Conservation (phyloP, 2,329 filamentous ascomycete genomes). For the Ophidiomyces ophidiicola region DNA sequence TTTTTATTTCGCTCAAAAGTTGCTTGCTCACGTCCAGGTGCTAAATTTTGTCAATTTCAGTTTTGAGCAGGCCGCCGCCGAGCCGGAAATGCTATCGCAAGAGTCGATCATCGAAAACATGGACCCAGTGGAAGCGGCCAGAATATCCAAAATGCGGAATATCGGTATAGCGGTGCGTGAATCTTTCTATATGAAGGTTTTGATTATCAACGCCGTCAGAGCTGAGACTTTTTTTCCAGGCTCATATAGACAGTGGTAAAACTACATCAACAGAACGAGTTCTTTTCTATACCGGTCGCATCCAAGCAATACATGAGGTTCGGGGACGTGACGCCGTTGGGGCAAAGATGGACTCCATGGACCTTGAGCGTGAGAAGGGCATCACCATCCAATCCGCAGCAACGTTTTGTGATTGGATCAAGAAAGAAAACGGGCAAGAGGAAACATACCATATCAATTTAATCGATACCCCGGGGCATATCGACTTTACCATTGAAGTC, state of each 20-base stretch:
- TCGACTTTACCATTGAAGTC: slow-evolving; percentile 98
- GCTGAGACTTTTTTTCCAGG: slow-evolving; percentile 26
- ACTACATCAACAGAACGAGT: slow-evolving; percentile 94
- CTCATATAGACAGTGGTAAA: slow-evolving; percentile 97
- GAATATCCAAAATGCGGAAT: slow-evolving; percentile 74
- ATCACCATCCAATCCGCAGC: slow-evolving; percentile 98
- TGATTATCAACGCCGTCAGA: not conserved
- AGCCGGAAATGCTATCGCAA: slow-evolving; percentile 47
- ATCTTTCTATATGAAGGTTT: slow-evolving; percentile 3
- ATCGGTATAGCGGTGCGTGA: slow-evolving; percentile 82
- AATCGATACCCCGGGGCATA: slow-evolving; percentile 96
- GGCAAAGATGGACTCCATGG: slow-evolving; percentile 99
- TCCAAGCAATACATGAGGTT: slow-evolving; percentile 94
- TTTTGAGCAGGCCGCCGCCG: slow-evolving; percentile 45
- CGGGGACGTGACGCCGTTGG: slow-evolving; percentile 78
- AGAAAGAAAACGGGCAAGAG: slow-evolving; percentile 69
- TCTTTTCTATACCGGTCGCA: slow-evolving; percentile 93
- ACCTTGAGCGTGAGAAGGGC: slow-evolving; percentile 92
- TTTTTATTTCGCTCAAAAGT: not conserved
- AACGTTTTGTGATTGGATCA: slow-evolving; percentile 94
- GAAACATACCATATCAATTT: slow-evolving; percentile 95
- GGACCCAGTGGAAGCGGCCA: slow-evolving; percentile 61
- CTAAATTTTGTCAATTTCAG: slow-evolving; percentile 23
- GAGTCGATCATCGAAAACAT: slow-evolving; percentile 66
- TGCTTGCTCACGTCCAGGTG: slow-evolving; percentile 2